A percentile compares a stretch with the other conserved stretches of the same genome.
Conservation (phyloP, 108 stramenopile genomes). For the Skeletonema tropicum region DNA sequence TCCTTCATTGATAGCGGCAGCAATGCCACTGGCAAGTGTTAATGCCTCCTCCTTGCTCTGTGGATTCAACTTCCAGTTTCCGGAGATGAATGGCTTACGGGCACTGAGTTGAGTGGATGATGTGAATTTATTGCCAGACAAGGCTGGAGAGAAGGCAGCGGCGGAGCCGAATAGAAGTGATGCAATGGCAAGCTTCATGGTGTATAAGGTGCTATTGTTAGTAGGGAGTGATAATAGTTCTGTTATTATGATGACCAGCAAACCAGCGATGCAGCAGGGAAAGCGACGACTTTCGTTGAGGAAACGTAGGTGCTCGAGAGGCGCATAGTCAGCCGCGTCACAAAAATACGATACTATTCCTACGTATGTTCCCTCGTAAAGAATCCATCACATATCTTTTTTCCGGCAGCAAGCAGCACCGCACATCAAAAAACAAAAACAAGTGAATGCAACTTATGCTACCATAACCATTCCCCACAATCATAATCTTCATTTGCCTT, state of each 20-base stretch:
- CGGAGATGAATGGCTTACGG: conserved; percentile 86
- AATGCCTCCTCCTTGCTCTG: conserved; percentile 73
- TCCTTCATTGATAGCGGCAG: conserved; percentile 56
- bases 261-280: too few relatives aligned
- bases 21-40: conserved; percentile 68
- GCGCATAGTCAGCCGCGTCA: too few relatives aligned
- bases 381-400: too few relatives aligned
- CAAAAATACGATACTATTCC: too few relatives aligned
- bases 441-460: too few relatives aligned
- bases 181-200: conserved; percentile 54
- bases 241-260: too few relatives aligned
- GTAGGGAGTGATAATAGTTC: not conserved
- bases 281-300: too few relatives aligned
- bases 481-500: not conserved
- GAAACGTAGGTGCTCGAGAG: too few relatives aligned
- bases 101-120: conserved; percentile 41
- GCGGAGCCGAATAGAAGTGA: conserved; percentile 52
- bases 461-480: not conserved
- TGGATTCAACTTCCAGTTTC: conserved; percentile 97
- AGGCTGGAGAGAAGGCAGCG: conserved; percentile 55
- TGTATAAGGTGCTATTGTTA: too few relatives aligned
- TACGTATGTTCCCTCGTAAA: too few relatives aligned
- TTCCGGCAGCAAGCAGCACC: too few relatives aligned
- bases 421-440: too few relatives aligned
- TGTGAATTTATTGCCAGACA: conserved; percentile 5